A percentile compares a stretch with the other conserved stretches of the same genome.
These are phyloP conservation scores for Ophioceras dolichostomum DNA, from an alignment of 2,329 filamentous ascomycete genomes.

Conservation along the genomic window DNA sequence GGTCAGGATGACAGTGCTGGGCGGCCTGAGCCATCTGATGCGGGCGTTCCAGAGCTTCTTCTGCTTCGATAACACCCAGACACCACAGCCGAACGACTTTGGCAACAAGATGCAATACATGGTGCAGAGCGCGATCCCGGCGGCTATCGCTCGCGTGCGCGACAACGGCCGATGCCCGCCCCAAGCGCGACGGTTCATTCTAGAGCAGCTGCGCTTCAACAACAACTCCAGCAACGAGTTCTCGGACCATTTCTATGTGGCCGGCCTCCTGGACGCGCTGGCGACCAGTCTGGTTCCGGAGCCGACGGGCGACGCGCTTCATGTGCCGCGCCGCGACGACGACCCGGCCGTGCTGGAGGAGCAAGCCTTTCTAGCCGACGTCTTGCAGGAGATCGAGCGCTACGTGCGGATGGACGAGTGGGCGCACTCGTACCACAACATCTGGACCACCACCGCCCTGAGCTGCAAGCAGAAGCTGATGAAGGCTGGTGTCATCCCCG, in stretches of 20 bases:
- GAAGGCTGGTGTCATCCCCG: constrained; percentile 49
- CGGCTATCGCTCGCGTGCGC: constrained; percentile 67
- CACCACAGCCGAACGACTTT: constrained; percentile 85
- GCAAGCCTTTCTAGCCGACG: constrained; percentile 35
- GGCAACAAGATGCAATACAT: constrained; percentile 74
- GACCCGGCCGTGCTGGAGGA: constrained; percentile 16
- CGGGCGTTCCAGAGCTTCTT: constrained; percentile 82
- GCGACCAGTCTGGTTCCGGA: constrained; percentile 44
- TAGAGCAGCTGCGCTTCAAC: constrained; percentile 85
- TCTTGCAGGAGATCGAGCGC: constrained; percentile 52
- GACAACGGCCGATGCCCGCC: constrained; percentile 70
- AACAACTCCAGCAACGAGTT: constrained; percentile 85
- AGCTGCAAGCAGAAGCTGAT: constrained; percentile 50
- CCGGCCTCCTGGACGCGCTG: constrained; percentile 57
- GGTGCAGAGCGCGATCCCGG: constrained; percentile 72
- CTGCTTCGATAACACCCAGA: constrained; percentile 65
- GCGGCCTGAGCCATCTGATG: constrained; percentile 74
- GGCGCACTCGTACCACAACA: constrained; percentile 55
- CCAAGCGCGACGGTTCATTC: constrained; percentile 68
- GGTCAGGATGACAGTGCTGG: constrained; percentile 40
- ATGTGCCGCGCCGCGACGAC: neutral
- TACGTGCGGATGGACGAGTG: constrained; percentile 58
- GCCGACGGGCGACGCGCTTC: constrained; percentile 8
- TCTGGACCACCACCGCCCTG: constrained; percentile 50
- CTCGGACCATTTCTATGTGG: constrained; percentile 83